Percentiles rank a stretch among this genome's conserved stretches.
These are phyloP conservation scores for Cymbopogon citratus DNA, from an alignment of 176 grass and related monocot species.

Conservation along the genomic window DNA sequence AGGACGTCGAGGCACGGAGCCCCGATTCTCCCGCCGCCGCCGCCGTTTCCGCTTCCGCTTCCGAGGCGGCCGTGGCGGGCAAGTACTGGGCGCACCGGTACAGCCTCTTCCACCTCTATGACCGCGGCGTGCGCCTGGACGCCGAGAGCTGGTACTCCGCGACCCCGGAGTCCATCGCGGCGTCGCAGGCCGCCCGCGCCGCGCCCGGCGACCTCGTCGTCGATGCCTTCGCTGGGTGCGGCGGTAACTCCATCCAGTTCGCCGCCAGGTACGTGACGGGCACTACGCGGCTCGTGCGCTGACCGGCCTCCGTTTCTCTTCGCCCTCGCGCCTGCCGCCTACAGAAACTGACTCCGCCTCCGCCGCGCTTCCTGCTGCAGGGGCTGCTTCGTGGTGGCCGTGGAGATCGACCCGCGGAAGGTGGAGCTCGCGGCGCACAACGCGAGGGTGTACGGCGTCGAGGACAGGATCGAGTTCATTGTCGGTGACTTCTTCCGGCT, in stretches of 20 bases:
- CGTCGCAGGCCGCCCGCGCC: conserved; percentile 42
- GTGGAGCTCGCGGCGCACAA: conserved; percentile 47
- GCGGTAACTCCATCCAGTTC: conserved; percentile 74
- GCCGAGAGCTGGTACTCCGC: conserved; percentile 70
- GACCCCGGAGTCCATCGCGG: conserved; percentile 61
- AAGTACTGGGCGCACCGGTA: conserved; percentile 59
- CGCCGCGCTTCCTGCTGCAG: conserved; percentile 18
- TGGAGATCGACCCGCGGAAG: conserved; percentile 61
- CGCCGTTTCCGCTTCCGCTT: not conserved
- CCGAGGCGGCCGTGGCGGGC: conserved; percentile 18
- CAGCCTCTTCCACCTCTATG: conserved; percentile 62
- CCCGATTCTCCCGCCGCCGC: not conserved
- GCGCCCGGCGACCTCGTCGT: conserved; percentile 35
- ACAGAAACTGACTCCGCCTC: not conserved
- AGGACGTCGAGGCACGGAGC: not conserved
- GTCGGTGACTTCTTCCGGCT: conserved; percentile 62
- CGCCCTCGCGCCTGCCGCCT: too few relatives aligned
- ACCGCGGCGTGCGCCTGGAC: conserved; percentile 67
- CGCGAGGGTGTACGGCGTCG: conserved; percentile 63
- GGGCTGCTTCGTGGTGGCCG: conserved; percentile 56
- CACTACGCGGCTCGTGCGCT: too few relatives aligned
- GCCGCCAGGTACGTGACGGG: conserved; percentile 31
- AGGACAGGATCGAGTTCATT: conserved; percentile 59
- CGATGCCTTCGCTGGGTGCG: conserved; percentile 58
- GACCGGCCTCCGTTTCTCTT: too few relatives aligned